Percentiles rank a stretch among this genome's conserved stretches.
Conservation (phyloP, 2,329 filamentous ascomycete genomes). For the Hymenoscyphus occultus region DNA sequence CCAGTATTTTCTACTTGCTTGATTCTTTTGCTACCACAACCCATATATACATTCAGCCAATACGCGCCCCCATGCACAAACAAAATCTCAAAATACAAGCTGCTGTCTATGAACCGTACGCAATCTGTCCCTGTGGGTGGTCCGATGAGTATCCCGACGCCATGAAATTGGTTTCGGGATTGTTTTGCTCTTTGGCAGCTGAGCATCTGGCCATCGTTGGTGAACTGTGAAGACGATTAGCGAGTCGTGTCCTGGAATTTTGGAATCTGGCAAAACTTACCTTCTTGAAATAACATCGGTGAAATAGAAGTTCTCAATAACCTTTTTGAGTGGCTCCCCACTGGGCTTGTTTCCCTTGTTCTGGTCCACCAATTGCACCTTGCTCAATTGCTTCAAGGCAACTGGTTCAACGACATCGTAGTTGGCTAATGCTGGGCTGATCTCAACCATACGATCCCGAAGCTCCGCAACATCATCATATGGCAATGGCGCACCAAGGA, state of each 20-base stretch:
- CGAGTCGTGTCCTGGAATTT: background rate
- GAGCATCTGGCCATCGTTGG: constrained; percentile 98
- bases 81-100: constrained; percentile 30
- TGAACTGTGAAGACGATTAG: constrained; percentile 55
- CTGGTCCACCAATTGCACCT: constrained; percentile 91
- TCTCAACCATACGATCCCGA: constrained; percentile 90
- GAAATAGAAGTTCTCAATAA: constrained; percentile 96
- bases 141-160: constrained; percentile 55
- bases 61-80: constrained; percentile 20
- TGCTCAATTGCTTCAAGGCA: constrained; percentile 72
- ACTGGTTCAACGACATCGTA: constrained; percentile 90
- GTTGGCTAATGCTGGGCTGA: constrained; percentile 82
- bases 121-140: constrained; percentile 33
- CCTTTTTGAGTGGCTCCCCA: constrained; percentile 73
- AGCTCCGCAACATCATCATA: constrained; percentile 91
- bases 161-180: constrained; percentile 77
- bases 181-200: constrained; percentile 80
- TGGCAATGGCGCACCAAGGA: constrained; percentile 79
- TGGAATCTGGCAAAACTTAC: constrained; percentile 48
- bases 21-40: constrained; percentile 28
- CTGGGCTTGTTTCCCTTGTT: constrained; percentile 83
- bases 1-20: constrained; percentile 10
- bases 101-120: constrained; percentile 32
- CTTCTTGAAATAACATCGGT: constrained; percentile 96
- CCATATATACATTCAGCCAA: constrained; percentile 39